Conservation (phyloP, 2,329 filamentous ascomycete species). For the Allantophomopsis cytisporea region DNA sequence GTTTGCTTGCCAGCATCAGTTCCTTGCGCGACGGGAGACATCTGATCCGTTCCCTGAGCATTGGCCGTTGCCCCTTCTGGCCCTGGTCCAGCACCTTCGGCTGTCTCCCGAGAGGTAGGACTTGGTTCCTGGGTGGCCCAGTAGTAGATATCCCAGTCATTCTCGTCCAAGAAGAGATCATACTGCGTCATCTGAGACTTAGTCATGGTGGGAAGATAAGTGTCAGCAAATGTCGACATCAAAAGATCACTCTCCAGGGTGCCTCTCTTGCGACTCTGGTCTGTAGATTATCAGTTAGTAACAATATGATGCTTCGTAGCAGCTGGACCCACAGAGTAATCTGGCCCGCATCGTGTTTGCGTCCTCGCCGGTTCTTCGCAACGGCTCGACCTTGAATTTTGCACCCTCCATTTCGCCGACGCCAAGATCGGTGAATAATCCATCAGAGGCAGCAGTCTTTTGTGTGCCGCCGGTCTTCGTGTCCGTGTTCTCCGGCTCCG, state of each 20-base stretch:
- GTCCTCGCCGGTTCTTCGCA: slow-evolving; percentile 75
- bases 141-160: slow-evolving; percentile 99
- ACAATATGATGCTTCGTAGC: slow-evolving; percentile 1
- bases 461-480: slow-evolving; percentile 53
- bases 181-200: slow-evolving; percentile 65
- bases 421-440: slow-evolving; percentile 48
- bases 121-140: slow-evolving; percentile 84
- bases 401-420: slow-evolving; percentile 83
- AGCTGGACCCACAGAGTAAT: slow-evolving; percentile 41
- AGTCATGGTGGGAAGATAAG: slow-evolving; percentile 63
- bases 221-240: slow-evolving; percentile 85
- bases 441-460: slow-evolving; percentile 27
- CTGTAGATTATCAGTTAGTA: slow-evolving; percentile 29
- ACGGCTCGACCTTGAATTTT: slow-evolving; percentile 79
- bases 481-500: slow-evolving; percentile 46
- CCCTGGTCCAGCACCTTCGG: slow-evolving; percentile 33
- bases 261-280: slow-evolving; percentile 93
- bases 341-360: slow-evolving; percentile 76
- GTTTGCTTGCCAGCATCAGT: slow-evolving; percentile 12
- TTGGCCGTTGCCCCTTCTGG: slow-evolving; percentile 13
- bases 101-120: slow-evolving; percentile 39
- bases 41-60: slow-evolving; percentile 7
- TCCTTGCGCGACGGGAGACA: slow-evolving; percentile 12
- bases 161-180: slow-evolving; percentile 91
- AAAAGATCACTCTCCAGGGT: slow-evolving; percentile 93